Evolutionary conservation across 2,329 filamentous ascomycete species (phyloP), one percentile per base, ranked within the genome.

Genomic region (Cercospora brassicicola): DNA sequence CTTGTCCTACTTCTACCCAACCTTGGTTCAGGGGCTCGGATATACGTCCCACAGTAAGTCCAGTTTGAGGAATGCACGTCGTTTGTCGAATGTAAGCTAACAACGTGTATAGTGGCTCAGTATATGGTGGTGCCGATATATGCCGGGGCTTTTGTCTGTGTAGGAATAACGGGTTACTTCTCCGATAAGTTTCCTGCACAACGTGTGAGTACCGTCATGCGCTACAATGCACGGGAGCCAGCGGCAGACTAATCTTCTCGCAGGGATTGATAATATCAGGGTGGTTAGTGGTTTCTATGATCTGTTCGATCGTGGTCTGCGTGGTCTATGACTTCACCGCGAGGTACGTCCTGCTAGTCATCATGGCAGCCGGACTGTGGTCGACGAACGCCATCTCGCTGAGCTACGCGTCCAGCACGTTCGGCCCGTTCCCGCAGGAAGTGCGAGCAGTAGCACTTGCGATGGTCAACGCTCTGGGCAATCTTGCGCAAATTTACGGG

Each of bases 321-420:
- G 71, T 72, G 6, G 76, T 87, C 2, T 86, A 86, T 75, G 77
- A 84, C 73, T 84, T 82, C 75, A 84, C 79, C 0, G 85, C 84
- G 0, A 80, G 86, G 4, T 88, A 88, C 69, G 84, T 80, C 0
- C 78, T 88, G 1, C 80, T 88, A 0, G 84, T 87, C 1, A 78
- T 88, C 65, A 86, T 87, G 84, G 84, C 85, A 0, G 82, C 83
- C 0, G 86, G 84, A 0, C 78, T 87, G 0, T 87, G 84, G 85
- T 79, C 83, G 0, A 82, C 82, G 1, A 87, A 88, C 71, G 84
- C 82, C 0, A 79, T 84, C 2, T 79, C 82, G 0, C 78, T 88
- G 18, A 81, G 84, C 0, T 87, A 84, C 66, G 84, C 83, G 0
- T 84, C 84, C 3, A 83, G 83, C 0, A 84, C 83, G 0, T 87